These are phyloP conservation scores for Hymenoscyphus occultus DNA, from an alignment of 2,329 filamentous ascomycete genomes.

Conservation along the genomic window DNA sequence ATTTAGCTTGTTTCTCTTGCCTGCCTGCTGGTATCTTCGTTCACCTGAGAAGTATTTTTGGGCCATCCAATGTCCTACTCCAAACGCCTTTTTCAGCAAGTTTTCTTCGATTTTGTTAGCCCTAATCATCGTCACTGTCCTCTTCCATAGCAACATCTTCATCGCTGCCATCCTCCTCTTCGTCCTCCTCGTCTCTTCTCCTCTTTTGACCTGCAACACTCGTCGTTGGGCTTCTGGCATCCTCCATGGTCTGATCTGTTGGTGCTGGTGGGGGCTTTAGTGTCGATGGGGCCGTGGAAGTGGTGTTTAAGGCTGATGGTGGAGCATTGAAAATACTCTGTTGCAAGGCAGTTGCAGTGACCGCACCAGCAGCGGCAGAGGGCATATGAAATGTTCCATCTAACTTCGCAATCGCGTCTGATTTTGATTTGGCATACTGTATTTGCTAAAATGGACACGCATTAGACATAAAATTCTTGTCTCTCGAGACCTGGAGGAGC, in stretches of 20 bases:
- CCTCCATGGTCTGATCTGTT: constrained; percentile 48
- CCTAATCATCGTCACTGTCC: constrained; percentile 42
- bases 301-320: constrained; percentile 43
- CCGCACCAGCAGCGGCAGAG: constrained; percentile 50
- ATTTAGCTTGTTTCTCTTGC: constrained; percentile 7
- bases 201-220: constrained; percentile 64
- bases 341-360: constrained; percentile 70
- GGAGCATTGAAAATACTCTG: constrained; percentile 77
- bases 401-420: constrained; percentile 82
- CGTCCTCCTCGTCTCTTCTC: constrained; percentile 62
- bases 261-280: constrained; percentile 47
- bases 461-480: neutral
- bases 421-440: constrained; percentile 85
- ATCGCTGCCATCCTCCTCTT: constrained; percentile 64
- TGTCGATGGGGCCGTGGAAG: constrained; percentile 37
- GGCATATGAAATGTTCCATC: constrained; percentile 84
- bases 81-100: constrained; percentile 28
- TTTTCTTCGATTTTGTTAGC: constrained; percentile 3
- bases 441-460: constrained; percentile 62
- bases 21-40: constrained; percentile 9
- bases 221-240: constrained; percentile 50
- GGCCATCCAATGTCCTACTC: constrained; percentile 19
- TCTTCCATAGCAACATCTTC: constrained; percentile 68
- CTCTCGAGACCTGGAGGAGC: constrained; percentile 36
- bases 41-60: constrained; percentile 15